These are phyloP conservation scores for Knoxdaviesia proteae DNA, from an alignment of 2,329 filamentous ascomycete genomes.

Conservation along the genomic window DNA sequence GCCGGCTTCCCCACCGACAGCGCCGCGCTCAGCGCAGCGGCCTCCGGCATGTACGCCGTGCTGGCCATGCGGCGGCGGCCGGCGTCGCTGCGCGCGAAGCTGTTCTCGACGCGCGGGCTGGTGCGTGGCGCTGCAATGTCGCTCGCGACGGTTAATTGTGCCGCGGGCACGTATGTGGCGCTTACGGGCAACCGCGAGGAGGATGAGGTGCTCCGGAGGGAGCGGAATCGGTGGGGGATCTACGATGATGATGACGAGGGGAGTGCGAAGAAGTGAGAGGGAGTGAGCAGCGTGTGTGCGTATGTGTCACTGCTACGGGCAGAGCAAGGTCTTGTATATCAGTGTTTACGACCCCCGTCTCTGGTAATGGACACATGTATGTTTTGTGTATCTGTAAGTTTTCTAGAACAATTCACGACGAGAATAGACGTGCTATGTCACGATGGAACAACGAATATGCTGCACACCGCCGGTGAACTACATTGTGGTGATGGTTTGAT, in stretches of 20 bases:
- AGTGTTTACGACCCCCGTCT: too few species aligned
- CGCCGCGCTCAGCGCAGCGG: slow-evolving; percentile 33
- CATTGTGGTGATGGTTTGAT: too few species aligned
- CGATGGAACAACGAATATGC: too few species aligned
- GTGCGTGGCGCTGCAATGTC: slow-evolving; percentile 30
- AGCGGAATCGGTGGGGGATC: slow-evolving; percentile 28
- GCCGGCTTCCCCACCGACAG: slow-evolving; percentile 35
- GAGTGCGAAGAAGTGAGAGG: too few species aligned
- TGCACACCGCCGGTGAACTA: too few species aligned
- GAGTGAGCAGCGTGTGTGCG: neutral
- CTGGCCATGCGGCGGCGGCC: slow-evolving; percentile 26
- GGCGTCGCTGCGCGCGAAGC: slow-evolving; percentile 16
- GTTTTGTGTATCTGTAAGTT: too few species aligned
- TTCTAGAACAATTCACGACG: too few species aligned
- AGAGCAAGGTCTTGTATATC: too few species aligned
- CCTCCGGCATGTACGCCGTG: slow-evolving; percentile 35
- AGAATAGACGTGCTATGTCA: too few species aligned
- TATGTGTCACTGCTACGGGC: neutral
- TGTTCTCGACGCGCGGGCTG: slow-evolving; percentile 23
- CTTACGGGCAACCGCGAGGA: slow-evolving; percentile 25
- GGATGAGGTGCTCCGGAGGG: slow-evolving; percentile 25
- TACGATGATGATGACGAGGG: slow-evolving; percentile 4
- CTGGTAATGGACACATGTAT: too few species aligned
- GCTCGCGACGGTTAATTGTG: slow-evolving; percentile 24
- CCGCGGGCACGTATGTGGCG: slow-evolving; percentile 30